phyloP scores from a whole-genome alignment of 2,329 filamentous ascomycete genomes.

The Paraconiothyrium brasiliense region DNA sequence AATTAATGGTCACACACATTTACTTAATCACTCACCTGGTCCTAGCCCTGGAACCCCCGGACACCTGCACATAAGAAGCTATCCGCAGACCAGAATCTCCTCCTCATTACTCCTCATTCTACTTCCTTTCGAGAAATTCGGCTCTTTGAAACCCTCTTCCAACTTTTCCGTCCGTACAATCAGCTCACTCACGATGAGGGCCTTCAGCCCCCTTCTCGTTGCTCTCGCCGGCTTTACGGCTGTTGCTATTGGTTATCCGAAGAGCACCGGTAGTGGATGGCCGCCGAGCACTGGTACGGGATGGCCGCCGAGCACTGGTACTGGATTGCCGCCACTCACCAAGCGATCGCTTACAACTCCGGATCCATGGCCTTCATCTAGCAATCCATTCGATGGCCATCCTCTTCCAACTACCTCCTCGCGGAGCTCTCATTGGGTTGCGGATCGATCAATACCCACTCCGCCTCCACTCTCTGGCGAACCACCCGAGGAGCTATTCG shows the following conservation, averaged over 20 bases:
- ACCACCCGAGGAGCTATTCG: neutral
- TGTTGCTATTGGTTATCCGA: neutral
- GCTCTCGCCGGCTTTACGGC: neutral
- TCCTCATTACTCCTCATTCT: neutral
- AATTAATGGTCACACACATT: no score
- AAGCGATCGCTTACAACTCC: no score
- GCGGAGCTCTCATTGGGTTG: no score
- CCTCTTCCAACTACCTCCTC: neutral
- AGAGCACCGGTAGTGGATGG: neutral
- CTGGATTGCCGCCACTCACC: no score
- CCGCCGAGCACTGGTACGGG: no score
- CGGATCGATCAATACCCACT: neutral
- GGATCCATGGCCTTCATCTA: no score
- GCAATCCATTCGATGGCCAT: no score
- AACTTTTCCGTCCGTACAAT: neutral
- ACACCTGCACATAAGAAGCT: neutral
- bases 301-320: no score
- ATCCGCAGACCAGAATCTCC: neutral
- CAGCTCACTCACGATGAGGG: neutral
- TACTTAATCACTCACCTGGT: neutral
- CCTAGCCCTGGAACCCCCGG: neutral
- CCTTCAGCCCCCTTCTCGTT: neutral
- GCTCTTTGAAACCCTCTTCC: neutral
- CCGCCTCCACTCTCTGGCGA: neutral
- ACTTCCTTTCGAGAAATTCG: neutral